Evolutionary conservation across 2,329 filamentous ascomycete species (phyloP), one percentile per base, ranked within the genome.

Genomic region (Aphanocladium album): DNA sequence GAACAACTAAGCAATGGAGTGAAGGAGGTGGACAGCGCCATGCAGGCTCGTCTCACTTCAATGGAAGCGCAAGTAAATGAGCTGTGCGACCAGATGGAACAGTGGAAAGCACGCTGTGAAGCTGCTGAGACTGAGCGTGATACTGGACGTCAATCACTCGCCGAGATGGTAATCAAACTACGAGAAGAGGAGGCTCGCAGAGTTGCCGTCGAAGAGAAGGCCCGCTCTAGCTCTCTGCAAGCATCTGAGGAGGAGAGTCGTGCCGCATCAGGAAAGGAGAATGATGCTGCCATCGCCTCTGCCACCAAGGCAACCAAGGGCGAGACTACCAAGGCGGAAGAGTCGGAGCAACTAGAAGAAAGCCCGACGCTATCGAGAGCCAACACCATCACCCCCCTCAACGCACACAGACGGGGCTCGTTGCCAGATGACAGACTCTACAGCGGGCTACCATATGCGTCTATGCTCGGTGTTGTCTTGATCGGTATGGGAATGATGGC

Each of bases 81-180:
- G 61, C 85, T 96, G 79, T 90, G 88, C 73, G 81, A 87, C 63
- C 89, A 96, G 71, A 87, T 96, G 71, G 88, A 95, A 58, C 77
- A 81, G 7, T 96, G 90, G 77, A 88, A 88, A 68, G 79, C 84
- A 60, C 86, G 91, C 33, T 92, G 92, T 9, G 89, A 96, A 72
- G 82, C 79, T 62, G 93, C 92, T 3, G 93, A 98, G 71, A 78
- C 83, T 9, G 92, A 96, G 67, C 84, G 88, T 50, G 85, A 88
- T 59, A 80, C 84, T 46, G 85, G 87, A 58, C 86, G 89, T 59
- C 88, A 89, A 72, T 89, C 88, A 1, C 76, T 99, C 49, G 88
- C 89, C 1, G 90, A 96, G 70, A 95, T 98, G 91, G 87, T 97
- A 14, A 81, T 90, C 67, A 88, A 89, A 65, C 89, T 97, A 60